Evolutionary conservation across 768 basidiomycete genomes (phyloP).

Genomic region (Hydnomerulius pinastri): DNA sequence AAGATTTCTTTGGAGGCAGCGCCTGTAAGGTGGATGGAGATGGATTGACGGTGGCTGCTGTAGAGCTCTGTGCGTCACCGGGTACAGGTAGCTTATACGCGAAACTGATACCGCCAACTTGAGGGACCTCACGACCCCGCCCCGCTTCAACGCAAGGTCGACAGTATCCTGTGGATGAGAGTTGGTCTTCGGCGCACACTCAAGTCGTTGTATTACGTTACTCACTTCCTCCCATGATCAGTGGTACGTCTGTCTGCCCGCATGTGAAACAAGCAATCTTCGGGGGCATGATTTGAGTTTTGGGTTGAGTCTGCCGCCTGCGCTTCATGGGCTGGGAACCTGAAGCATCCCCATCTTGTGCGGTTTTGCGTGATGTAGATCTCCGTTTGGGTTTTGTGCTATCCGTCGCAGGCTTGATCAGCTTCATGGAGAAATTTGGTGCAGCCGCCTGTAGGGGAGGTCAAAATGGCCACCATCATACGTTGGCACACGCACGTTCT

Average conservation of each 20-base stretch:
- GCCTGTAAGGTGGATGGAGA: background rate
- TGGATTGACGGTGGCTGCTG: background rate
- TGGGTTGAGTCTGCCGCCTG: slow-evolving; percentile 38
- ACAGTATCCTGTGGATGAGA: slow-evolving; percentile 55
- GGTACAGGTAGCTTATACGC: slow-evolving; percentile 2
- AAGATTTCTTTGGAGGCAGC: slow-evolving; percentile 1
- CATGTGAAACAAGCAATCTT: slow-evolving; percentile 61
- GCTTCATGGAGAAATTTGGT: slow-evolving; percentile 54
- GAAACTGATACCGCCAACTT: slow-evolving; percentile 5
- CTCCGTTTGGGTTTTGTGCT: slow-evolving; percentile 39
- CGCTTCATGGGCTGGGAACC: slow-evolving; percentile 39
- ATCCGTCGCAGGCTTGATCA: slow-evolving; percentile 53
- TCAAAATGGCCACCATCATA: background rate
- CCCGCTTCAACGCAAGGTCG: slow-evolving; percentile 65
- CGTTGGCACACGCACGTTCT: slow-evolving; percentile 44
- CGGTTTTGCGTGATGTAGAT: slow-evolving; percentile 32
- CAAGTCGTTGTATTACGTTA: slow-evolving; percentile 9
- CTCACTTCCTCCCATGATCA: slow-evolving; percentile 78
- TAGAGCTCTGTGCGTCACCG: slow-evolving; percentile 5
- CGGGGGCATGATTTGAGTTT: slow-evolving; percentile 36
- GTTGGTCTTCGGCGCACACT: background rate
- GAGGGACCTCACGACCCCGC: slow-evolving; percentile 36
- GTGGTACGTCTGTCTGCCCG: slow-evolving; percentile 67
- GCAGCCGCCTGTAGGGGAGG: slow-evolving; percentile 40
- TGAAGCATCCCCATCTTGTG: slow-evolving; percentile 19